phyloP scores from a whole-genome alignment of 257 asterid genomes.

The Solanum virginianum region DNA sequence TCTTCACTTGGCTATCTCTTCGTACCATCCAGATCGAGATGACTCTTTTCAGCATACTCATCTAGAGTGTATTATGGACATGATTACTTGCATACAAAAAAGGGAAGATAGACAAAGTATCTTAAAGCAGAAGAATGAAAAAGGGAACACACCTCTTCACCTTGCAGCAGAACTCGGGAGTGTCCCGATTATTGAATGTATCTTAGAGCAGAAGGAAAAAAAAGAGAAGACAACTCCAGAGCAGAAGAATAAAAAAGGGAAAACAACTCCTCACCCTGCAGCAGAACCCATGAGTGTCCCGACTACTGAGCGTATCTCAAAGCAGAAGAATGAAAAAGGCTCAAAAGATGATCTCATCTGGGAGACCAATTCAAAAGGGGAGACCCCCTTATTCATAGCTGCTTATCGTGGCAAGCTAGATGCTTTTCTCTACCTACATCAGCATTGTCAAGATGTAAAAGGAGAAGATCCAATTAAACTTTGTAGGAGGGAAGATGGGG shows the following conservation, averaged over 20 bases:
- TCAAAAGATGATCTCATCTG: neutral
- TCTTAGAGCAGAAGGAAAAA: constrained; percentile 5
- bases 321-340: no score
- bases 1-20: constrained; percentile 33
- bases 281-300: constrained; percentile 21
- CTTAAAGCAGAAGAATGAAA: constrained; percentile 1
- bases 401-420: constrained; percentile 23
- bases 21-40: constrained; percentile 5
- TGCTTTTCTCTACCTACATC: constrained; percentile 12
- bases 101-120: neutral
- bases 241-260: constrained; percentile 12
- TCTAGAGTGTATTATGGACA: neutral
- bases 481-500: constrained; percentile 26
- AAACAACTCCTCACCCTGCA: constrained; percentile 39
- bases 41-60: neutral
- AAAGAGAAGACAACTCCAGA: constrained; percentile 29
- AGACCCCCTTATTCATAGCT: constrained; percentile 36
- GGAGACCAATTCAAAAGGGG: constrained; percentile 14
- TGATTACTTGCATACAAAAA: constrained; percentile 7
- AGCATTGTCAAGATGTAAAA: neutral
- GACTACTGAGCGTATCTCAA: neutral
- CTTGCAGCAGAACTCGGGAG: constrained; percentile 35
- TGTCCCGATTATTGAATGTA: neutral
- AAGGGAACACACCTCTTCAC: constrained; percentile 42
- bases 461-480: neutral